Conservation (phyloP, 352 stramenopile species). For the Phytophthora pistaciae region DNA sequence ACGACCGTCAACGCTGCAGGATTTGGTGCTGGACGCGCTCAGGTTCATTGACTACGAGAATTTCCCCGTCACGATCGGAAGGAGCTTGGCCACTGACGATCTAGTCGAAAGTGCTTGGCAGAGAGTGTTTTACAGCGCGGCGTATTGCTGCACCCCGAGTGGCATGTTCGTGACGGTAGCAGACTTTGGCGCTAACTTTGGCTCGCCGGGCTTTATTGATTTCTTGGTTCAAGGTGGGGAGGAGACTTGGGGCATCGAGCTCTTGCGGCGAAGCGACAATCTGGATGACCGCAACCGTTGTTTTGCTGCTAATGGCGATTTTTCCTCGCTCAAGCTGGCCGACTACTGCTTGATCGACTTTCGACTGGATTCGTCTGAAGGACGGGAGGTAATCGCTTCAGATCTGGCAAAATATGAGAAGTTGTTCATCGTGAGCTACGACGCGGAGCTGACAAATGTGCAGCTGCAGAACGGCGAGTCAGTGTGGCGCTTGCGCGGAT, state of each 20-base stretch:
- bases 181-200: neutral
- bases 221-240: neutral
- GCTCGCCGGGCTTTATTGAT: neutral
- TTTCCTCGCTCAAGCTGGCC: neutral
- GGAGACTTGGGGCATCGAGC: neutral
- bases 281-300: neutral
- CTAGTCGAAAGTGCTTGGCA: neutral
- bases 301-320: too few relatives aligned
- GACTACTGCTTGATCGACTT: neutral
- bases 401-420: neutral
- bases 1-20: neutral
- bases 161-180: neutral
- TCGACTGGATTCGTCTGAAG: neutral
- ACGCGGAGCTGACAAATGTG: too few relatives aligned
- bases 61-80: neutral
- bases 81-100: neutral
- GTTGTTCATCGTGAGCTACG: too few relatives aligned
- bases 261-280: neutral
- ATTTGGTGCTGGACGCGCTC: neutral
- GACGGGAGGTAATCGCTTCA: neutral
- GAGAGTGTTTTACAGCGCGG: neutral
- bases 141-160: neutral
- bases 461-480: too few relatives aligned
- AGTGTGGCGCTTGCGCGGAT: too few relatives aligned
- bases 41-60: neutral